phyloP scores from a whole-genome alignment of 2,329 filamentous ascomycete genomes.

The Fusarium transvaalense region DNA sequence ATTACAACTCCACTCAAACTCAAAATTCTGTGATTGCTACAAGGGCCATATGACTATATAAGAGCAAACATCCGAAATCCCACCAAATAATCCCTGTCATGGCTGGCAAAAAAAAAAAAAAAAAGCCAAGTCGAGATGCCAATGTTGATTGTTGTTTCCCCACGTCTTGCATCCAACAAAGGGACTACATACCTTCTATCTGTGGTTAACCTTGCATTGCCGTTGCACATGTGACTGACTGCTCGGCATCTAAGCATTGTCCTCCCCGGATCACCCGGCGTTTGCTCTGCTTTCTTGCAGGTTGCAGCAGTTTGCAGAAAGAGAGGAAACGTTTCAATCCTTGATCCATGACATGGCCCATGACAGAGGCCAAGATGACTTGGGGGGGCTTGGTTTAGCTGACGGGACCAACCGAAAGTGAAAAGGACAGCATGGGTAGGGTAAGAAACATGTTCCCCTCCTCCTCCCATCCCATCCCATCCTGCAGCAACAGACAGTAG shows the following conservation, averaged over 20 bases:
- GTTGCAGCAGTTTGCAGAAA: constrained; percentile 3
- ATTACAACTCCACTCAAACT: background rate
- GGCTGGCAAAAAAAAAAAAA: background rate
- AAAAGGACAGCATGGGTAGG: background rate
- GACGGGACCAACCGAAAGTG: constrained; percentile 17
- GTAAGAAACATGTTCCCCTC: background rate
- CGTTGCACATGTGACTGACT: constrained; percentile 27
- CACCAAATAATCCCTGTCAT: constrained; percentile 9
- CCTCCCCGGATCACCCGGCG: constrained; percentile 17
- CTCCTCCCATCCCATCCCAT: background rate
- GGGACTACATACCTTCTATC: constrained; percentile 26
- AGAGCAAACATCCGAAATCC: background rate
- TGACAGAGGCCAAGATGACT: constrained; percentile 6
- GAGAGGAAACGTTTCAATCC: constrained; percentile 8
- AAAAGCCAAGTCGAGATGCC: constrained; percentile 26
- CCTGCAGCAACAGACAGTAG: background rate
- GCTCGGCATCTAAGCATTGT: constrained; percentile 10
- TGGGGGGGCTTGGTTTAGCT: background rate
- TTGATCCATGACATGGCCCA: background rate
- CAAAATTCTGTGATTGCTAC: background rate
- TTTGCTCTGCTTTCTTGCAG: background rate
- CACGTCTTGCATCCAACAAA: background rate
- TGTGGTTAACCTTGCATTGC: constrained; percentile 17
- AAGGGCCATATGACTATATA: background rate
- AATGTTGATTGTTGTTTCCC: background rate